Evolutionary conservation across 495 filamentous ascomycete genomes (phyloP).

Genomic region (Hypoxylon cercidicola): DNA sequence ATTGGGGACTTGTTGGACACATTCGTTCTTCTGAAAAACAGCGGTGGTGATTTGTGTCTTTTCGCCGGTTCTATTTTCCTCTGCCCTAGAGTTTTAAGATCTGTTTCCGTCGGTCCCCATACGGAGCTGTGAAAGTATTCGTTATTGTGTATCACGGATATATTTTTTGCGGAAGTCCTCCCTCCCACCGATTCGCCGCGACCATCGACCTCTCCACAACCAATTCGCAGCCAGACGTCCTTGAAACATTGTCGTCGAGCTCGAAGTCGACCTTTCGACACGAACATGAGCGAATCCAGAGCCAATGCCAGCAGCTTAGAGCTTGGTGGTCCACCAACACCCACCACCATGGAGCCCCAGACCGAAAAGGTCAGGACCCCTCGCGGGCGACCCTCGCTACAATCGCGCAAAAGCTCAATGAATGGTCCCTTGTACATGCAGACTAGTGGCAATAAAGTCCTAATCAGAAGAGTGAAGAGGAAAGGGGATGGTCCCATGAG

Average conservation of each 20-base stretch:
- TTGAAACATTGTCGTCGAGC: conserved; percentile 3
- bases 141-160: conserved; percentile 28
- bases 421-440: conserved; percentile 62
- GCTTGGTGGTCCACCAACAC: conserved; percentile 18
- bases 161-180: conserved; percentile 21
- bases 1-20: conserved; percentile 28
- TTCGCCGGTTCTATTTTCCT: conserved; percentile 13
- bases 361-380: conserved; percentile 39
- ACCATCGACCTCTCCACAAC: conserved; percentile 32
- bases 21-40: conserved; percentile 30
- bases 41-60: conserved; percentile 27
- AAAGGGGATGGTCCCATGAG: conserved; percentile 57
- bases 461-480: conserved; percentile 58
- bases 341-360: conserved; percentile 29
- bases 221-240: conserved; percentile 5
- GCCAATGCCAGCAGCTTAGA: conserved; percentile 26
- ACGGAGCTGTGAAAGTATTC: conserved; percentile 26
- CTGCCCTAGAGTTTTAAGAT: conserved; percentile 3
- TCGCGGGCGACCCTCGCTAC: conserved; percentile 42
- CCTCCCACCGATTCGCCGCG: neutral
- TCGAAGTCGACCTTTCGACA: conserved; percentile 16
- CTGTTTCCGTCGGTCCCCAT: conserved; percentile 4
- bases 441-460: conserved; percentile 55
- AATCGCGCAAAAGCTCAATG: conserved; percentile 50
- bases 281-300: conserved; percentile 33